Base-by-base conservation (phyloP, 352 stramenopile genomes). In the Phytophthora fragariaefolia region DNA sequence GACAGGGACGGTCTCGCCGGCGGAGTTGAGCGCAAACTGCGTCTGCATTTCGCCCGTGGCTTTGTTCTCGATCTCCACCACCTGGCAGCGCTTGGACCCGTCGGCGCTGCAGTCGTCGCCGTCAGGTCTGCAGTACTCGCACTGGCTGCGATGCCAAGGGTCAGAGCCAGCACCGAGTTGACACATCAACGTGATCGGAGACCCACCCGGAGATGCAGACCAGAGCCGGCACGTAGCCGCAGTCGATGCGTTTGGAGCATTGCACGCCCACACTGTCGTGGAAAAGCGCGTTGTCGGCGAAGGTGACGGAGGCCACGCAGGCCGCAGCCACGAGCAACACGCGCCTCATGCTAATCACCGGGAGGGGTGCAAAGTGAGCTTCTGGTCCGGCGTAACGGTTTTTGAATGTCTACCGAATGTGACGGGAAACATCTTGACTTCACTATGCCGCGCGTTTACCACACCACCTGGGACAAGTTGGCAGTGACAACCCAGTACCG, bases 171-270 rank as follows among this genome's bases (percentile, higher is more conserved):
- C 47, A 5, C 17, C 9, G 13, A 18, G 26, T 28, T 55, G 43
- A 55, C 27, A 63, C 43, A 53, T 18, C 38, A 8, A 23, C 4
- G 6, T 0, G 7, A 20, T 42, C 40, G 20, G 9, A 61, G 18
- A 60, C 40, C 47, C 60, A 94, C 85, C 78, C 63, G 17, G 83
- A 58, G 32, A 92, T 68, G 50, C 87, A 96, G 17, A 85, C 83
- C 22, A 94, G 71, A 2, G 83, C 82, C 5, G 85, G 87, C 9
- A 96, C 60, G 51, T 89, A 91, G 67, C 87, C 87, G 51, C 87
- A 96, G 67, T 96, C 85, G 4, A 59, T 63, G 24, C 76, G 78
- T 23, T 64, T 52, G 1, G 70, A 60, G 72, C 87, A 96, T 12
- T 63, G 32, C 2, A 89, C 17, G 1, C 84, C 82, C 30, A 88